Evolutionary conservation across 805 yeast species (phyloP).

Genomic region (Metschnikowia reukaufii): DNA sequence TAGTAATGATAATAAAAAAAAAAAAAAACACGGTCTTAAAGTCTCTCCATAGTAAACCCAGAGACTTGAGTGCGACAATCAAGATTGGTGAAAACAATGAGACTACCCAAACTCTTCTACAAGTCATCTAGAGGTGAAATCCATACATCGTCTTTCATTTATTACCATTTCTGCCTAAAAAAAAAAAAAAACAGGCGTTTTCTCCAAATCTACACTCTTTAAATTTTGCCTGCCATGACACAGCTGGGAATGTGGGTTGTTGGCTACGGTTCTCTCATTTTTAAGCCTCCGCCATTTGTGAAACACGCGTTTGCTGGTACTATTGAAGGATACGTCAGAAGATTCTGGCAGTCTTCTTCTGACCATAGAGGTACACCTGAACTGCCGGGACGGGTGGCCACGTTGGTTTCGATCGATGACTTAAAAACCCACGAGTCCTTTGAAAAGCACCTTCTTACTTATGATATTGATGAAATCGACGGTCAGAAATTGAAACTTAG

Average conservation of each 20-base stretch:
- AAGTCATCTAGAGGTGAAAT: too few relatives aligned
- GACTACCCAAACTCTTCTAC: too few relatives aligned
- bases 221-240: neutral
- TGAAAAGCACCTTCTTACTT: slow-evolving; percentile 41
- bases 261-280: slow-evolving; percentile 87
- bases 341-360: slow-evolving; percentile 89
- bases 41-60: too few relatives aligned
- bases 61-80: too few relatives aligned
- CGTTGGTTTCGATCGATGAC: slow-evolving; percentile 63
- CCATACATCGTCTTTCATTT: too few relatives aligned
- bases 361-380: slow-evolving; percentile 91
- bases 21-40: too few relatives aligned
- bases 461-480: slow-evolving; percentile 24
- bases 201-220: neutral
- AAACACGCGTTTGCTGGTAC: slow-evolving; percentile 67
- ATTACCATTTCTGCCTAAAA: too few relatives aligned
- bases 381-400: slow-evolving; percentile 86
- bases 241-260: slow-evolving; percentile 68
- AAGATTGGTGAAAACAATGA: too few relatives aligned
- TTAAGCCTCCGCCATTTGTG: slow-evolving; percentile 83
- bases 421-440: slow-evolving; percentile 43
- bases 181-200: too few relatives aligned
- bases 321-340: slow-evolving; percentile 69
- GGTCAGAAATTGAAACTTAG: neutral
- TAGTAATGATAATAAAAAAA: too few relatives aligned